Evolutionary conservation across 495 filamentous ascomycete species (phyloP), one percentile per base, ranked within the genome.

Genomic region (Apiosordaria backusii): DNA sequence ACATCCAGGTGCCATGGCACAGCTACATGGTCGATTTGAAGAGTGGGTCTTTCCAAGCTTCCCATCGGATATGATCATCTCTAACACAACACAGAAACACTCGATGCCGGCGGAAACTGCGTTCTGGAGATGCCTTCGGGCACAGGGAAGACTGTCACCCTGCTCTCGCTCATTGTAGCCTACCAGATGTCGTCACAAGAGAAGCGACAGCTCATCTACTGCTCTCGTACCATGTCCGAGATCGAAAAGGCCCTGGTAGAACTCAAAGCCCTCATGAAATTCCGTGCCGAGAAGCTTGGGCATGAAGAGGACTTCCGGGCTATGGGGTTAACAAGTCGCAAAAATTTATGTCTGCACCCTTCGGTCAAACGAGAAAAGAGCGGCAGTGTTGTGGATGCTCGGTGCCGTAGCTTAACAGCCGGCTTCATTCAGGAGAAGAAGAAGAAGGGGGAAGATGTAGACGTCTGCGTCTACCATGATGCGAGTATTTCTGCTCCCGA

Each of bases 121-220:
- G 93, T 99, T n/a, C 81, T 99, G 73, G 95, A 99, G 80, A 99
- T 99, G 95, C 95, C 95, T 81, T 99, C 95, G 63, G 95, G 95
- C n/a, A 99, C 95, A 26, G 95, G 95, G 60, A 99, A 99, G 82
- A 99, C 95, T 0, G 90, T 99, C 22, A 97, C 95, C 2, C 83
- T 99, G 0, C 83, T 99, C 24, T 97, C 95, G 0, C 83, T 99
- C 69, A 99, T 99, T 69, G 88, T 99, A 58, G 93, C 95, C 60
- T 98, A 98, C 72, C 96, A 98, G 76, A 89, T 92, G 74, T 89
- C 92, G 73, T 93, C 92, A 66, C 89, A 92, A 4, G 91, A 95
- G 74, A 90, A 94, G 67, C 82, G 95, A 50, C 98, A 98, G 77
- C 86, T 99, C 61, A 97, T 99, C 45, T 99, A 99, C 78, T 99